phyloP scores from a whole-genome alignment of 495 filamentous ascomycete species.

The Penicillium chermesinum region DNA sequence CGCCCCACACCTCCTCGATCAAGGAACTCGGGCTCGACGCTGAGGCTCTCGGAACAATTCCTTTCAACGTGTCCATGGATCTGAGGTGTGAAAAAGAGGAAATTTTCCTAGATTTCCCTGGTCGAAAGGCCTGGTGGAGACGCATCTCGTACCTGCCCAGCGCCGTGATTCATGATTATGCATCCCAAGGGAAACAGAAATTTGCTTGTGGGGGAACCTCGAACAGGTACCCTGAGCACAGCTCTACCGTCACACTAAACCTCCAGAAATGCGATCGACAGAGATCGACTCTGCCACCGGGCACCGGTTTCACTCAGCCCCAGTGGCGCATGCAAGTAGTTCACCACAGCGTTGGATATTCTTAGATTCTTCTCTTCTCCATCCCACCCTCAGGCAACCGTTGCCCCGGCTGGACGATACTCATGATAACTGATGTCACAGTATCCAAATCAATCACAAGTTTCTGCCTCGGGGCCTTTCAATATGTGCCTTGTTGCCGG shows the following conservation, averaged over 20 bases:
- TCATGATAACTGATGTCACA: background rate
- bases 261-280: background rate
- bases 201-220: background rate
- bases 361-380: background rate
- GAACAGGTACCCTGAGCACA: too few relatives aligned
- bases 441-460: too few relatives aligned
- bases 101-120: background rate
- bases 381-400: background rate
- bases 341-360: background rate
- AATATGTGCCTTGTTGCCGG: background rate
- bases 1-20: background rate
- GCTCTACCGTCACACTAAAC: background rate
- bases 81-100: background rate
- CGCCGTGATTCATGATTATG: slow-evolving; percentile 4
- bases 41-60: background rate
- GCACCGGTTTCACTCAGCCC: background rate
- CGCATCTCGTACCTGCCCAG: background rate
- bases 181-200: background rate
- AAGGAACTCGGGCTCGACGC: background rate
- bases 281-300: background rate
- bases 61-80: background rate
- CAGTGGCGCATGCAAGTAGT: background rate
- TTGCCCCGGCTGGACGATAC: background rate
- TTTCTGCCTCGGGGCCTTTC: background rate
- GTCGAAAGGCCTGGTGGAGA: background rate